A percentile compares a stretch with the other conserved stretches of the same genome.
Evolutionary conservation across 148 eudicot genomes (phyloP).

Genomic region (Cornus florida): DNA sequence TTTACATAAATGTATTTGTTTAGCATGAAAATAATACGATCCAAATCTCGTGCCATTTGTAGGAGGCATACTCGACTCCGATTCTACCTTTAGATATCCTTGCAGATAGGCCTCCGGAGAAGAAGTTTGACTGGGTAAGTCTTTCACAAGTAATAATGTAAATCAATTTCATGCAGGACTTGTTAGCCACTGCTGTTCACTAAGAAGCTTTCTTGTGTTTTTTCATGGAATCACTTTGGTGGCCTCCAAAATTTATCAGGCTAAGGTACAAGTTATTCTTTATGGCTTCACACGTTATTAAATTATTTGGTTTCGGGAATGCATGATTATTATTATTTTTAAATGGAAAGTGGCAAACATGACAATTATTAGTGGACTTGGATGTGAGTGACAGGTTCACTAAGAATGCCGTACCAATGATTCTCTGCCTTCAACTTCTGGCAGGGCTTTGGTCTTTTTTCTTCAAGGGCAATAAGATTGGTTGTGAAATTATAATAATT

Average conservation of each 20-base stretch:
- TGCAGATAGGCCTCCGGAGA: conserved; percentile 74
- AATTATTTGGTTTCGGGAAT: too few relatives aligned
- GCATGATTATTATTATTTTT: too few relatives aligned
- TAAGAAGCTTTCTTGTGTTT: neutral
- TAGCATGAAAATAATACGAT: neutral
- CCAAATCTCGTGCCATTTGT: neutral
- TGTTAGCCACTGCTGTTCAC: neutral
- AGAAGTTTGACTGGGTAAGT: conserved; percentile 72
- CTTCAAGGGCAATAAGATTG: too few relatives aligned
- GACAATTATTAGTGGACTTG: too few relatives aligned
- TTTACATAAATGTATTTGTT: neutral
- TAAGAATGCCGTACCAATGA: too few relatives aligned
- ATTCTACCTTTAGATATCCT: conserved; percentile 76
- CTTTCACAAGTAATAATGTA: neutral
- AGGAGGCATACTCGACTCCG: conserved; percentile 90
- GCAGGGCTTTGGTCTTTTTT: too few relatives aligned
- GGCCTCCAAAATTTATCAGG: neutral
- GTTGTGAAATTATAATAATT: too few relatives aligned
- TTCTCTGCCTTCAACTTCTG: too few relatives aligned
- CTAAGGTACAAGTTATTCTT: neutral
- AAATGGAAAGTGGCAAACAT: too few relatives aligned
- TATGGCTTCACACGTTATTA: too few relatives aligned
- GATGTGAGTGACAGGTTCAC: too few relatives aligned
- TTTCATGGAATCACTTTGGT: neutral
- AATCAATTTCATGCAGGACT: too few relatives aligned